Evolutionary conservation across 1,139 yeast species (phyloP).

Genomic region (Hanseniaspora gamundiae): DNA sequence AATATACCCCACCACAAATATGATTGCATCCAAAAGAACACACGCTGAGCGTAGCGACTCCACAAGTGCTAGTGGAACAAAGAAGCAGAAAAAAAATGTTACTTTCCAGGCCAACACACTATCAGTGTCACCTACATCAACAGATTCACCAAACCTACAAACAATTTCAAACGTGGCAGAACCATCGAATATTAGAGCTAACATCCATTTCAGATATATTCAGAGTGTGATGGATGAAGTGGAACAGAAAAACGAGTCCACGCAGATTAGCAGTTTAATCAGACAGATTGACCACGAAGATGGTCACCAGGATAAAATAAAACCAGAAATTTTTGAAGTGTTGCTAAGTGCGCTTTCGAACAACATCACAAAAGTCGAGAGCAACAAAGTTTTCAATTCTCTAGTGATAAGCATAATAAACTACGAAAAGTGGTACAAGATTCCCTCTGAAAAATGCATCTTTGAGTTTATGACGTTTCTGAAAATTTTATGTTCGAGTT

Average conservation of each 20-base stretch:
- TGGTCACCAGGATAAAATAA: conserved; percentile 27
- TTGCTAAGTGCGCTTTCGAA: conserved; percentile 36
- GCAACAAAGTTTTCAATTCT: conserved; percentile 29
- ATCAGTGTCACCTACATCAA: no score
- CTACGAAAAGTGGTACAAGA: conserved; percentile 46
- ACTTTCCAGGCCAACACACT: not conserved
- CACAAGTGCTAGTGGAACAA: not conserved
- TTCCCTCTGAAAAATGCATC: conserved; percentile 28
- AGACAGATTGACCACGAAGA: conserved; percentile 1
- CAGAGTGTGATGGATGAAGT: not conserved
- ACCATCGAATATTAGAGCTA: not conserved
- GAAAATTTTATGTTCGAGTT: conserved; percentile 66
- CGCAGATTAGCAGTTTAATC: conserved; percentile 7
- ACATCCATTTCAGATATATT: not conserved
- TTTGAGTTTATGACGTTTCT: conserved; percentile 55
- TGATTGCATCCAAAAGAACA: conserved; percentile 1
- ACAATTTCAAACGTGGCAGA: not conserved
- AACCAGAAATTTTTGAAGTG: conserved; percentile 30
- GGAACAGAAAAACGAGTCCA: conserved; percentile 20
- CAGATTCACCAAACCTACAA: no score
- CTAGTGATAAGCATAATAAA: conserved; percentile 40
- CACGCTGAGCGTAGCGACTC: not conserved
- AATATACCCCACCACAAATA: not conserved
- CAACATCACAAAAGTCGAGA: conserved; percentile 41
- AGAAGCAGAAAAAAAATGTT: not conserved